A percentile compares a stretch with the other conserved stretches of the same genome.
phyloP scores from a whole-genome alignment of 2,329 filamentous ascomycete genomes.

The Pyrenophora graminea region DNA sequence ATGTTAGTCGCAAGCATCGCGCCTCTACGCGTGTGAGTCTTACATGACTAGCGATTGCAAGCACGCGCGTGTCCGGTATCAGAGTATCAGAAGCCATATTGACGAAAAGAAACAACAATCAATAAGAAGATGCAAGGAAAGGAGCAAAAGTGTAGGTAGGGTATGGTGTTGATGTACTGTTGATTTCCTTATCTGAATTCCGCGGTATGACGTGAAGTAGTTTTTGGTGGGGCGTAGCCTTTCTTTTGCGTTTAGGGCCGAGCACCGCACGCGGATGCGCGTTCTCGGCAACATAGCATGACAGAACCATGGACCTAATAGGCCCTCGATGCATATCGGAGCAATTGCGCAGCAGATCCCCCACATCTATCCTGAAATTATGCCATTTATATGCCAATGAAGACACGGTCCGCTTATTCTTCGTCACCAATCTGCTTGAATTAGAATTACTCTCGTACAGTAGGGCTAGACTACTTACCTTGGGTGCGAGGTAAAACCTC shows the following conservation, averaged over 20 bases:
- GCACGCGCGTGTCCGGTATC: slow-evolving; percentile 69
- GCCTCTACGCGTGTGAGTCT: slow-evolving; percentile 44
- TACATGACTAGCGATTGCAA: slow-evolving; percentile 96
- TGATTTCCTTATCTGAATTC: slow-evolving; percentile 43
- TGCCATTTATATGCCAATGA: slow-evolving; percentile 29
- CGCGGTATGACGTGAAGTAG: slow-evolving; percentile 39
- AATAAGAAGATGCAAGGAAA: not conserved
- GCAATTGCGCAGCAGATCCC: slow-evolving; percentile 30
- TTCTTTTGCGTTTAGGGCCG: slow-evolving; percentile 26
- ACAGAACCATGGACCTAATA: slow-evolving; percentile 22
- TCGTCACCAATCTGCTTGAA: slow-evolving; percentile 68
- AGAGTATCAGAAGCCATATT: slow-evolving; percentile 44
- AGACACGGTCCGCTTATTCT: slow-evolving; percentile 51
- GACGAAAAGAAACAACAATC: slow-evolving; percentile 1
- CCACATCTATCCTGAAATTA: slow-evolving; percentile 33
- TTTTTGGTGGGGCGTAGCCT: slow-evolving; percentile 33
- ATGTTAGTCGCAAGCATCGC: slow-evolving; percentile 30
- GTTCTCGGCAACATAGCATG: slow-evolving; percentile 25
- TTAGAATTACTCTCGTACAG: slow-evolving; percentile 40
- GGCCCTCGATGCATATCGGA: slow-evolving; percentile 34
- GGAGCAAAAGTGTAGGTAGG: slow-evolving; percentile 1
- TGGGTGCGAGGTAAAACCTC: slow-evolving; percentile 96
- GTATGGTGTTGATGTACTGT: slow-evolving; percentile 26
- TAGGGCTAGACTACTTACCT: slow-evolving; percentile 63
- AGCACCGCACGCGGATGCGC: slow-evolving; percentile 19